Conservation (phyloP, 2,329 filamentous ascomycete species). For the Fusarium sp. region DNA sequence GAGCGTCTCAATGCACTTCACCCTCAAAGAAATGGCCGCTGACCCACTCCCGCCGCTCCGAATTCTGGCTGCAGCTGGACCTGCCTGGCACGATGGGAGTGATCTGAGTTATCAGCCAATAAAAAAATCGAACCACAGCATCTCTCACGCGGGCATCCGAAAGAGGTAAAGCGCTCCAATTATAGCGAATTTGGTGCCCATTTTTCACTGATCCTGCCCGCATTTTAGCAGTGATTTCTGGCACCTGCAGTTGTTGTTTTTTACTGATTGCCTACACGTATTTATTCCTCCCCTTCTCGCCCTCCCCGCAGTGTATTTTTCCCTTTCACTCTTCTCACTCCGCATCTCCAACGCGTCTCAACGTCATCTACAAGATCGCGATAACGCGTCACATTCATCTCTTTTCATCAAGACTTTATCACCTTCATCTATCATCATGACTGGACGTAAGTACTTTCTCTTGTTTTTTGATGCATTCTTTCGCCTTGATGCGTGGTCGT, state of each 20-base stretch:
- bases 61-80: conserved; percentile 1
- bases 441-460: conserved; percentile 71
- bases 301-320: conserved; percentile 40
- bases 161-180: conserved; percentile 19
- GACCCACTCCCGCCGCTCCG: conserved; percentile 8
- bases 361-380: conserved; percentile 41
- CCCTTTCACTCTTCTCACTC: conserved; percentile 36
- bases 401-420: conserved; percentile 39
- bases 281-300: conserved; percentile 46
- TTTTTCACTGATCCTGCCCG: conserved; percentile 42
- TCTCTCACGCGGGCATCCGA: conserved; percentile 14
- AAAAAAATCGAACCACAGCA: conserved; percentile 32
- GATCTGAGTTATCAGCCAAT: conserved; percentile 27
- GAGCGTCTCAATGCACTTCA: background rate
- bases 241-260: conserved; percentile 21
- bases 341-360: conserved; percentile 38
- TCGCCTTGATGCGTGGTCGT: background rate
- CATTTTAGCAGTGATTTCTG: conserved; percentile 30
- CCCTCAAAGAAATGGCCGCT: background rate
- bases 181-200: conserved; percentile 11
- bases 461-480: conserved; percentile 5
- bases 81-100: conserved; percentile 9
- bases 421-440: conserved; percentile 65
- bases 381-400: conserved; percentile 43
- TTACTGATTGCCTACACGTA: conserved; percentile 51